A percentile compares a stretch with the other conserved stretches of the same genome.
phyloP scores from a whole-genome alignment of 192 early-diverging fungal species.

The Backusella macrospora region DNA sequence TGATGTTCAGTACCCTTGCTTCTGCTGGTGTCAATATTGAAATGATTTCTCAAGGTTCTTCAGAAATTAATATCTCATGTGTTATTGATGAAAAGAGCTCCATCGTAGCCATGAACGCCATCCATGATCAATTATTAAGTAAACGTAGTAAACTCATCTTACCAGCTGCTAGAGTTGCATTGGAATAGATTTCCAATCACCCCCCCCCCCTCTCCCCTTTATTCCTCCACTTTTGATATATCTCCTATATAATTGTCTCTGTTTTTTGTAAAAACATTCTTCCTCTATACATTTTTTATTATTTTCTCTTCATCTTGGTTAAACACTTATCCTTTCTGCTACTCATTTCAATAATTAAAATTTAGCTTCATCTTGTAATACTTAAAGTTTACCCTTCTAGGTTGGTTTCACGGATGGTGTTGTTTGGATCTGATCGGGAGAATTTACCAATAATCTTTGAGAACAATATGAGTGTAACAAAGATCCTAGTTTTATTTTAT shows the following conservation, averaged over 20 bases:
- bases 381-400: not conserved
- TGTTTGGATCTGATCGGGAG: not conserved
- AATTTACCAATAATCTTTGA: not conserved
- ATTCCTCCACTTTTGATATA: not conserved
- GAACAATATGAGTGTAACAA: not conserved
- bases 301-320: conserved; percentile 1
- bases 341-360: conserved; percentile 13
- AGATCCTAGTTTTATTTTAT: not conserved
- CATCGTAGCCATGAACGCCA: conserved; percentile 77
- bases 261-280: conserved; percentile 14
- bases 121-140: conserved; percentile 79
- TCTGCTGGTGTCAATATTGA: conserved; percentile 93
- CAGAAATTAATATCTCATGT: conserved; percentile 98
- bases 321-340: not conserved
- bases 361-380: conserved; percentile 1
- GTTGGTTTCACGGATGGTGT: not conserved
- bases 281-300: not conserved
- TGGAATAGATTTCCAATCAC: conserved; percentile 16
- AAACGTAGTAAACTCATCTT: conserved; percentile 21
- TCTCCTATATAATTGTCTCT: not conserved
- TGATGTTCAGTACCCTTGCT: conserved; percentile 92
- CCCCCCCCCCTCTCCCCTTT: not conserved
- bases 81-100: conserved; percentile 83
- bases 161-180: conserved; percentile 21
- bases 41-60: conserved; percentile 99